phyloP scores from a whole-genome alignment of 257 asterid species.

The Knoxia roxburghii region DNA sequence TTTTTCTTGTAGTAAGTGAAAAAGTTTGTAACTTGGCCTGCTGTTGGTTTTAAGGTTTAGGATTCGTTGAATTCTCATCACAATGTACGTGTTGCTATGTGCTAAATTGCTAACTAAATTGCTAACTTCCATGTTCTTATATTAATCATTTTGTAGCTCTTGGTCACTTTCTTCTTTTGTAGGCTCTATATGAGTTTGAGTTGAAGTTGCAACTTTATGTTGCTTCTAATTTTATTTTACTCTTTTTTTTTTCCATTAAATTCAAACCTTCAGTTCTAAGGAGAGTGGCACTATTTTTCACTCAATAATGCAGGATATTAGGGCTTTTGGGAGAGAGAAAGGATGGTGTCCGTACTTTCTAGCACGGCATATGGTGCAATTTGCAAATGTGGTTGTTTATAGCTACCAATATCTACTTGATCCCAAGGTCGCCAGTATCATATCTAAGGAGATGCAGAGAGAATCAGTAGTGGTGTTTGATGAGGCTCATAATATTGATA shows the following conservation, averaged over 20 bases:
- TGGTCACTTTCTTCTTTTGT: too few relatives aligned
- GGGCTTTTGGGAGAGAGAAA: conserved; percentile 69
- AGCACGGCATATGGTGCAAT: conserved; percentile 93
- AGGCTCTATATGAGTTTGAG: too few relatives aligned
- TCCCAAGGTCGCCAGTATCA: conserved; percentile 96
- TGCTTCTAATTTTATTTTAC: too few relatives aligned
- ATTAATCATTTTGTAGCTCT: too few relatives aligned
- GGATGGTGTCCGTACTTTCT: conserved; percentile 97
- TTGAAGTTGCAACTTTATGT: neutral
- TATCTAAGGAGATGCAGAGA: conserved; percentile 97
- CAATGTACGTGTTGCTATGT: too few relatives aligned
- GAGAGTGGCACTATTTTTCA: neutral
- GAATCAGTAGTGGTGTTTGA: conserved; percentile 96
- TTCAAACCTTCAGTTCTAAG: neutral
- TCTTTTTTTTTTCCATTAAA: too few relatives aligned
- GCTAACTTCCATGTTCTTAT: too few relatives aligned
- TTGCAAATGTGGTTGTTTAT: conserved; percentile 90
- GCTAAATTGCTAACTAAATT: too few relatives aligned
- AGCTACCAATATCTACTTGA: conserved; percentile 97
- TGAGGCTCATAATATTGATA: conserved; percentile 98
- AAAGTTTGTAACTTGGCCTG: neutral
- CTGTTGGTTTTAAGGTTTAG: neutral
- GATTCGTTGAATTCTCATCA: too few relatives aligned
- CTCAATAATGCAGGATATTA: conserved; percentile 51
- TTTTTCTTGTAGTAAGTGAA: neutral